A percentile compares a stretch with the other conserved stretches of the same genome.
These are phyloP conservation scores for Leersia perrieri DNA, from an alignment of 176 grass and related monocot genomes.

Conservation along the genomic window DNA sequence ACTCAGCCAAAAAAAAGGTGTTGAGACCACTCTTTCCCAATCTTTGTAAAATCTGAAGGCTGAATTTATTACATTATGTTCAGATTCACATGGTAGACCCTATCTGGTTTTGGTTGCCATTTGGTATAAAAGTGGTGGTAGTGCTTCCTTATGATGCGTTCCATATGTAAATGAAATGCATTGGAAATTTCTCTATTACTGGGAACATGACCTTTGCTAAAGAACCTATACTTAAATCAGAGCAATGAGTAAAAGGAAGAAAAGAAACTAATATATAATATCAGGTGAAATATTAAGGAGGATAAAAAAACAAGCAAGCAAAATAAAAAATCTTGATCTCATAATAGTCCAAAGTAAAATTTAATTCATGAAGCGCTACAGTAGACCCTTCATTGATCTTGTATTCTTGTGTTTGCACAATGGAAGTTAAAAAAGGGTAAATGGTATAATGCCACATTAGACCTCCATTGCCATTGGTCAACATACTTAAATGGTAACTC, in stretches of 20 bases:
- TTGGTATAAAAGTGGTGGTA: not conserved
- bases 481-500: constrained; percentile 9
- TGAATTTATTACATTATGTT: not conserved
- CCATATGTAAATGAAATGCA: not conserved
- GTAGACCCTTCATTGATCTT: not conserved
- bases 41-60: not conserved
- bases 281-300: not conserved
- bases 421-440: not conserved
- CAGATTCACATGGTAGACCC: constrained; percentile 24
- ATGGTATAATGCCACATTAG: not conserved
- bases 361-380: not conserved
- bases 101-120: not conserved
- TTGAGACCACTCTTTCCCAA: not conserved
- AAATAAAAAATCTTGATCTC: not conserved
- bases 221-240: not conserved
- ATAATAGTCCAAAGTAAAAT: not conserved
- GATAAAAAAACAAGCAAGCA: not conserved
- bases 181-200: not conserved
- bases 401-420: not conserved
- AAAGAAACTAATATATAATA: not conserved
- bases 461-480: constrained; percentile 1
- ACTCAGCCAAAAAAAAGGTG: not conserved
- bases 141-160: constrained; percentile 18
- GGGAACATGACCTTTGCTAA: constrained; percentile 34
- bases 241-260: constrained; percentile 5